Conservation (phyloP, 2,329 filamentous ascomycete species). For the Dothiorella sarmentorum region DNA sequence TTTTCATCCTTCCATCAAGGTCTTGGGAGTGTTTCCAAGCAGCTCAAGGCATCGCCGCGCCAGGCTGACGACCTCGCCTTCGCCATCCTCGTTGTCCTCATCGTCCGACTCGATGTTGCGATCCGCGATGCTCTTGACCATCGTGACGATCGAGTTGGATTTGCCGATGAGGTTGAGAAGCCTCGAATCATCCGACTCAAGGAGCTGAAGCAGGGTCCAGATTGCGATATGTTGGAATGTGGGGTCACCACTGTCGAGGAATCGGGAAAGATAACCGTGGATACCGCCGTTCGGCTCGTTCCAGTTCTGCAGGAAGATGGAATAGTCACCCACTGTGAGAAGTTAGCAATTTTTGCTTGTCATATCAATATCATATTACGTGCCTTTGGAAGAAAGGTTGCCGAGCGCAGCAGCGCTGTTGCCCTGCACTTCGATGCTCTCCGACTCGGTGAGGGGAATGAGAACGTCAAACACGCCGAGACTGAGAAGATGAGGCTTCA, state of each 20-base stretch:
- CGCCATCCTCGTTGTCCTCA: conserved; percentile 82
- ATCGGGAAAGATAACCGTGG: conserved; percentile 89
- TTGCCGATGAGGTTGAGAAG: conserved; percentile 86
- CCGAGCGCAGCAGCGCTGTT: conserved; percentile 95
- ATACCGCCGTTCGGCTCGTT: conserved; percentile 88
- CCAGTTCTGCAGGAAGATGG: conserved; percentile 94
- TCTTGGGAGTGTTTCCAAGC: conserved; percentile 72
- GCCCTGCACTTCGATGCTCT: conserved; percentile 96
- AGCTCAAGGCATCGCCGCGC: conserved; percentile 88
- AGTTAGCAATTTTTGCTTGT: conserved; percentile 27
- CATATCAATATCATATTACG: conserved; percentile 23
- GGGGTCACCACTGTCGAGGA: conserved; percentile 88
- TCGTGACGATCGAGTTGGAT: conserved; percentile 84
- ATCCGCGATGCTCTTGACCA: conserved; percentile 88
- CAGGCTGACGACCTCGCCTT: conserved; percentile 87
- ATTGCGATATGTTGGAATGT: conserved; percentile 99
- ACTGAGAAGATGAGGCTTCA: conserved; percentile 86
- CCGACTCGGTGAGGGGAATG: conserved; percentile 90
- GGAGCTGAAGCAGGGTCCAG: conserved; percentile 91
- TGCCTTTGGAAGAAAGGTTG: conserved; percentile 96
- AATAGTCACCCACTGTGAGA: conserved; percentile 81
- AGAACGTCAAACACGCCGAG: conserved; percentile 94
- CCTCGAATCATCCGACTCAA: conserved; percentile 89
- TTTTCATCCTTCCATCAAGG: conserved; percentile 72
- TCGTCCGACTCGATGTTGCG: conserved; percentile 84